Percentiles rank a stretch among this genome's conserved stretches.
phyloP scores from a whole-genome alignment of 768 basidiomycete species.

The Xerocomellus amylosporus region DNA sequence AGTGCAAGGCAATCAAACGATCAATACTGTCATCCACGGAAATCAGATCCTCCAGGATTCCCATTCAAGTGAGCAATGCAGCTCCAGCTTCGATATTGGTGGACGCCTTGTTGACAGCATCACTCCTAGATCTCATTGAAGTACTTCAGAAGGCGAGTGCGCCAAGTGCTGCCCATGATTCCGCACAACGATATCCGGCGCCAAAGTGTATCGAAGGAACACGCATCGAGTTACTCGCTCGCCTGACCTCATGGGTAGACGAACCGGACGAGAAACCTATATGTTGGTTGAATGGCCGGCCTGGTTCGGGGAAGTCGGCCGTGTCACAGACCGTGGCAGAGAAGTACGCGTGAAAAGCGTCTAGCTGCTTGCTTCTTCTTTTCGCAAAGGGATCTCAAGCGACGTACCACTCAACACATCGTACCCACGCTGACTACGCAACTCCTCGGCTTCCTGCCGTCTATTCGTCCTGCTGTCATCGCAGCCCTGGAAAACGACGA shows the following conservation, averaged over 20 bases:
- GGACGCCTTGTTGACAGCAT: too few species aligned
- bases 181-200: conserved; percentile 18
- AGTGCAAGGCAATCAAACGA: too few species aligned
- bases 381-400: conserved; percentile 26
- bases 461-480: conserved; percentile 20
- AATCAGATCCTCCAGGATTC: too few species aligned
- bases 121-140: too few species aligned
- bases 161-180: too few species aligned
- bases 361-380: conserved; percentile 39
- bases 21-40: too few species aligned
- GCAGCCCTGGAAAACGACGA: conserved; percentile 23
- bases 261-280: conserved; percentile 5
- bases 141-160: too few species aligned
- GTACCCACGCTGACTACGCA: conserved; percentile 35
- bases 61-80: too few species aligned
- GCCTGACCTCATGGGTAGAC: conserved; percentile 15
- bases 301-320: conserved; percentile 28
- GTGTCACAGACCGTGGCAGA: conserved; percentile 34
- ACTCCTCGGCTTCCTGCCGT: conserved; percentile 22
- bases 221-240: conserved; percentile 17
- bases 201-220: conserved; percentile 25
- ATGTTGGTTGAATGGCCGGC: conserved; percentile 28
- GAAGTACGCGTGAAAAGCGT: conserved; percentile 17
- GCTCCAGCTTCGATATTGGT: too few species aligned
- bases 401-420: conserved; percentile 23